phyloP scores from a whole-genome alignment of 306 rosid species.

The Calophaca sinica region DNA sequence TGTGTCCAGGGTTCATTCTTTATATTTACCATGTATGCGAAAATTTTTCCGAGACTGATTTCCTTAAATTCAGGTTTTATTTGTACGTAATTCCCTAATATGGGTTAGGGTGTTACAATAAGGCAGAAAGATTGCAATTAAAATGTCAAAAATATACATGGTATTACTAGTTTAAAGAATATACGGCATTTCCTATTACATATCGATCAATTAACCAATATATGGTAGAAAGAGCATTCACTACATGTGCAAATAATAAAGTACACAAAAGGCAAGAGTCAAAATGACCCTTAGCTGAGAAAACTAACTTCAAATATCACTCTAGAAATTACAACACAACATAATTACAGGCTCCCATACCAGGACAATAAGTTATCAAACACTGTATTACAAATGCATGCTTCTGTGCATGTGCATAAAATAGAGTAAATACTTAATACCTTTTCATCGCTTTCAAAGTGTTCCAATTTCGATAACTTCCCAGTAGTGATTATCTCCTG shows the following conservation, averaged over 20 bases:
- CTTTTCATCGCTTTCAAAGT: constrained; percentile 92
- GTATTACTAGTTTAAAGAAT: neutral
- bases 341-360: neutral
- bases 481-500: constrained; percentile 94
- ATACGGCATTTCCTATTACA: constrained; percentile 26
- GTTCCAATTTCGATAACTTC: constrained; percentile 85
- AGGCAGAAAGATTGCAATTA: constrained; percentile 15
- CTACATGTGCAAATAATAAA: constrained; percentile 21
- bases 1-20: too few species aligned
- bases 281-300: neutral
- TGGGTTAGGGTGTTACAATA: too few species aligned
- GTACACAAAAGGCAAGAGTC: neutral
- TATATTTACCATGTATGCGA: too few species aligned
- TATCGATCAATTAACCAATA: constrained; percentile 13
- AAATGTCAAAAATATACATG: constrained; percentile 26
- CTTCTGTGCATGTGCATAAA: neutral
- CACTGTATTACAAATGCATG: neutral
- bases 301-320: neutral
- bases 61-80: too few species aligned
- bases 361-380: constrained; percentile 25
- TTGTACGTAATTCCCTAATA: too few species aligned
- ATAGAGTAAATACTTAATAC: constrained; percentile 52
- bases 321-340: constrained; percentile 9
- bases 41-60: too few species aligned
- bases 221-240: constrained; percentile 1